Evolutionary conservation across 1,139 yeast genomes (phyloP).

Genomic region (Debaryomycetaceae sp.): DNA sequence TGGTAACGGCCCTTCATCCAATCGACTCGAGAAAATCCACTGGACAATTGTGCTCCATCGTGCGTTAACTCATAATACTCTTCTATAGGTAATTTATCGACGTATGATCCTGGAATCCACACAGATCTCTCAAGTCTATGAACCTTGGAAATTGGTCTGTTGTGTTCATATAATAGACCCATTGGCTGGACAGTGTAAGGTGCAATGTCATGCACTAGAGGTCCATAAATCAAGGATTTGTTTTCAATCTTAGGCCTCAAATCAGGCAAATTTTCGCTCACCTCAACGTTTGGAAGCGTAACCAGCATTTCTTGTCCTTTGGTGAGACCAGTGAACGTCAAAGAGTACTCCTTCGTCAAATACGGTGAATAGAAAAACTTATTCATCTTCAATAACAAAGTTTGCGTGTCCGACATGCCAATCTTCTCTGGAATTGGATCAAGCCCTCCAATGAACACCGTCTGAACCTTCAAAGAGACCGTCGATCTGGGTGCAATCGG

Average conservation of each 20-base stretch:
- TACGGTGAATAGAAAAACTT: conserved; percentile 66
- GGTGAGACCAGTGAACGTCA: conserved; percentile 49
- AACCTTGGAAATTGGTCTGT: conserved; percentile 62
- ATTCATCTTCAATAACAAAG: conserved; percentile 51
- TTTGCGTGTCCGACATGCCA: conserved; percentile 61
- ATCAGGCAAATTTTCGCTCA: conserved; percentile 21
- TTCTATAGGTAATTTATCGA: conserved; percentile 52
- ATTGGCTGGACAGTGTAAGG: conserved; percentile 50
- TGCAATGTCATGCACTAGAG: conserved; percentile 37
- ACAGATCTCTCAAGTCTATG: conserved; percentile 64
- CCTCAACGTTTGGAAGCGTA: conserved; percentile 13
- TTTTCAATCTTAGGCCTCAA: conserved; percentile 34
- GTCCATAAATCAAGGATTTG: conserved; percentile 54
- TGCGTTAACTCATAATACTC: conserved; percentile 84
- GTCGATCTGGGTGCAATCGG: conserved; percentile 66
- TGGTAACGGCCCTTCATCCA: conserved; percentile 59
- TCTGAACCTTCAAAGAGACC: conserved; percentile 49
- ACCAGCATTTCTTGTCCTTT: conserved; percentile 48
- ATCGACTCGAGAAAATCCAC: conserved; percentile 76
- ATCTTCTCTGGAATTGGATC: conserved; percentile 64
- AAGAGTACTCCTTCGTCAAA: conserved; percentile 47
- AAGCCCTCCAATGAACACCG: conserved; percentile 48
- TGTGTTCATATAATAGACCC: conserved; percentile 62
- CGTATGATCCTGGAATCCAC: conserved; percentile 57
- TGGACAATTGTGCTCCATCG: conserved; percentile 62